Evolutionary conservation across 2,329 filamentous ascomycete genomes (phyloP).

Genomic region (Cladophialophora psammophila): DNA sequence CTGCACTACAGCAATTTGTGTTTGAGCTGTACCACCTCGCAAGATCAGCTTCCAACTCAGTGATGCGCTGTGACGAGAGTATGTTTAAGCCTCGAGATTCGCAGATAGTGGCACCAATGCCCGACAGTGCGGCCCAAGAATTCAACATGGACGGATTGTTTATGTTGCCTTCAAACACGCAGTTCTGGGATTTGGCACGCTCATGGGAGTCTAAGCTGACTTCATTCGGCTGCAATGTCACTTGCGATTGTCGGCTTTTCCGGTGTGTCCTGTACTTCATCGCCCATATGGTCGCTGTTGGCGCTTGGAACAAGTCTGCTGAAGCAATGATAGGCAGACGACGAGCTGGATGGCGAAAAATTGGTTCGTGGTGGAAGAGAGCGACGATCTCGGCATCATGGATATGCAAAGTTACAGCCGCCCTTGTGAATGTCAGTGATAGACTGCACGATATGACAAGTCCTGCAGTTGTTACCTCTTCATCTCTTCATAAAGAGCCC

Average conservation of each 20-base stretch:
- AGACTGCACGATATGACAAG: neutral
- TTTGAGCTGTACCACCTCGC: constrained; percentile 11
- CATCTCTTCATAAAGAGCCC: constrained; percentile 21
- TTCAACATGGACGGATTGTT: constrained; percentile 2
- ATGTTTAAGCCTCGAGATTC: constrained; percentile 20
- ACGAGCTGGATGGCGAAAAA: constrained; percentile 14
- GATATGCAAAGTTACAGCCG: constrained; percentile 35
- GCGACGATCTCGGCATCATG: constrained; percentile 43
- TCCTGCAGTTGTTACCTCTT: constrained; percentile 6
- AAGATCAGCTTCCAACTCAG: constrained; percentile 10
- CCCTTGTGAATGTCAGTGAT: constrained; percentile 12
- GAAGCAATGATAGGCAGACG: constrained; percentile 3
- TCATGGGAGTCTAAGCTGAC: neutral
- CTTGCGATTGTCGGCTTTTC: constrained; percentile 1
- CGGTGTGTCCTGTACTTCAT: constrained; percentile 3
- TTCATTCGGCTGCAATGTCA: neutral
- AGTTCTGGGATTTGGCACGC: too few species aligned
- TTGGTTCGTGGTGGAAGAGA: constrained; percentile 38
- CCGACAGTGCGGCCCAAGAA: constrained; percentile 27
- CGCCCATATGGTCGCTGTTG: constrained; percentile 14
- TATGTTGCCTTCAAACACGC: neutral
- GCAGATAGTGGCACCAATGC: constrained; percentile 32
- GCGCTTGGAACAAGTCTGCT: constrained; percentile 12
- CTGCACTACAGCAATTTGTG: constrained; percentile 6
- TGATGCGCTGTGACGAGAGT: constrained; percentile 2